These are phyloP conservation scores for Tillandsia fasciculata DNA, from an alignment of 176 grass and related monocot genomes.

Conservation along the genomic window DNA sequence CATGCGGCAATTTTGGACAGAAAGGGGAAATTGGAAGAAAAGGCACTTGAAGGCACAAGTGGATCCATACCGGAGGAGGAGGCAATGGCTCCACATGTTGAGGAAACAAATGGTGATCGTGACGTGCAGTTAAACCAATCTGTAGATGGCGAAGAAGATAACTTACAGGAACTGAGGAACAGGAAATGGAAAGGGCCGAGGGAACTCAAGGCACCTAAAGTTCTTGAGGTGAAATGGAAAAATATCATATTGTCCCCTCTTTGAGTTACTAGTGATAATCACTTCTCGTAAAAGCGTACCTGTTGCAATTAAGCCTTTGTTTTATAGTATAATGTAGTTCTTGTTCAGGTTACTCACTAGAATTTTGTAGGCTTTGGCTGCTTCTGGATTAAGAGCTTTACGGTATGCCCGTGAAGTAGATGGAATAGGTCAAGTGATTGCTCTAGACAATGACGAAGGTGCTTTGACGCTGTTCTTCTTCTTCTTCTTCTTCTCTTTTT, in stretches of 20 bases:
- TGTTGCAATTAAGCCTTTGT: background rate
- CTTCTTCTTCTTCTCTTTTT: background rate
- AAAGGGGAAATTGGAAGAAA: slow-evolving; percentile 29
- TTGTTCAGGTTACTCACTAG: background rate
- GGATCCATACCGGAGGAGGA: slow-evolving; percentile 21
- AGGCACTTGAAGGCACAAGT: background rate
- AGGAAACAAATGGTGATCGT: slow-evolving; percentile 33
- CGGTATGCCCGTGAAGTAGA: slow-evolving; percentile 79
- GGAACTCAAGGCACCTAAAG: slow-evolving; percentile 61
- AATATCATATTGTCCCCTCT: background rate
- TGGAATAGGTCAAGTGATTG: slow-evolving; percentile 66
- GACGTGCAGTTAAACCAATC: slow-evolving; percentile 29
- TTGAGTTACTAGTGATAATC: background rate
- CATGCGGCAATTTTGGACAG: slow-evolving; percentile 52
- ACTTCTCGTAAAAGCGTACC: slow-evolving; percentile 1
- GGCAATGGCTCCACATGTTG: slow-evolving; percentile 19
- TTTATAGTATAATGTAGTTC: background rate
- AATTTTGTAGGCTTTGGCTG: slow-evolving; percentile 73
- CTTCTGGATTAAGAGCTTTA: slow-evolving; percentile 80
- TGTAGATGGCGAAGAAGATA: slow-evolving; percentile 24
- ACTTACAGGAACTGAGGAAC: slow-evolving; percentile 29
- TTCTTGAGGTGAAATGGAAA: slow-evolving; percentile 66
- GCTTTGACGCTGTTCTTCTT: slow-evolving; percentile 4
- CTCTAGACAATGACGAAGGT: slow-evolving; percentile 92
- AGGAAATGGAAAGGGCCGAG: slow-evolving; percentile 40